A percentile compares a stretch with the other conserved stretches of the same genome.
Conservation (phyloP, 73 alveolate species). For the Uronychia setigera region DNA sequence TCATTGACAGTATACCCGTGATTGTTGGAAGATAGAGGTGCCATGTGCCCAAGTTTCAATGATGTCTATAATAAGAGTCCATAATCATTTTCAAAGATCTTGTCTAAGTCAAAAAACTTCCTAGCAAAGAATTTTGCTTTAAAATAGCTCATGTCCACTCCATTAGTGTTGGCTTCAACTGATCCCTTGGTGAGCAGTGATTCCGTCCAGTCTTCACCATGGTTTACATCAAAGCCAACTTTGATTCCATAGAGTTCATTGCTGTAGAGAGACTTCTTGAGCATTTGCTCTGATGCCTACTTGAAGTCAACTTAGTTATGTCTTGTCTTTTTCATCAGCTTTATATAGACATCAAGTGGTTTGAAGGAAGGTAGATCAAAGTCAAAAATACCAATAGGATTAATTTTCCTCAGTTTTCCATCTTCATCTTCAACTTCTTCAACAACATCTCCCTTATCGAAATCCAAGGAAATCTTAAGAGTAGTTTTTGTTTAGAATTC, state of each 20-base stretch:
- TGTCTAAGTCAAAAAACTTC: background rate
- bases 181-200: background rate
- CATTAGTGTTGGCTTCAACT: background rate
- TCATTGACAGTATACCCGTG: no score
- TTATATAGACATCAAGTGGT: background rate
- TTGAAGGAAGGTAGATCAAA: background rate
- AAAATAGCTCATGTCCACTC: background rate
- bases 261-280: background rate
- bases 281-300: background rate
- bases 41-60: no score
- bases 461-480: background rate
- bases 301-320: background rate
- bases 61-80: no score
- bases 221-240: background rate
- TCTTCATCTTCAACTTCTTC: background rate
- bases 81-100: no score
- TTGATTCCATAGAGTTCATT: background rate
- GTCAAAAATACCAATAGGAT: background rate
- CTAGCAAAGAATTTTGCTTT: background rate
- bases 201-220: background rate
- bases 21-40: no score
- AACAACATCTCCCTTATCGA: background rate
- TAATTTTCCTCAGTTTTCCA: background rate
- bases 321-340: background rate
- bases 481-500: background rate